A percentile compares a stretch with the other conserved stretches of the same genome.
Conservation (phyloP, 2,329 filamentous ascomycete species). For the Aspergillus niger region DNA sequence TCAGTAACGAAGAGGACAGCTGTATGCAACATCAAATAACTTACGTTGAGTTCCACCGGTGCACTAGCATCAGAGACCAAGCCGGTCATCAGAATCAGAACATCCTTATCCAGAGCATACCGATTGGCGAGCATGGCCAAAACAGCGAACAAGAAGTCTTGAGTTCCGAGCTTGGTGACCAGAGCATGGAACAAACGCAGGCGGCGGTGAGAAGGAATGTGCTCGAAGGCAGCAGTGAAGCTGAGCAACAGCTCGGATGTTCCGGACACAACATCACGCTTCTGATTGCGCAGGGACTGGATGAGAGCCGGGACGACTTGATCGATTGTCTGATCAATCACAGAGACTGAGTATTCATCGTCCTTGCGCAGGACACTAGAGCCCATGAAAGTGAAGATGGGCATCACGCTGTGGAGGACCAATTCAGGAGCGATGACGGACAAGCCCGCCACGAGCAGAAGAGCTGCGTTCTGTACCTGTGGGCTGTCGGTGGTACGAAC, state of each 20-base stretch:
- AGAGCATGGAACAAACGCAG: constrained; percentile 81
- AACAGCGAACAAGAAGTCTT: constrained; percentile 86
- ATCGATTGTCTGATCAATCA: constrained; percentile 90
- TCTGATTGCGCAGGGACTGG: constrained; percentile 74
- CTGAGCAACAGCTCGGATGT: constrained; percentile 89
- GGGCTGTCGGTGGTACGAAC: constrained; percentile 89
- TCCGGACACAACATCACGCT: constrained; percentile 75
- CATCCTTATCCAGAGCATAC: constrained; percentile 74
- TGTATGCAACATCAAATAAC: constrained; percentile 2
- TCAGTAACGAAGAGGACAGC: constrained; percentile 14
- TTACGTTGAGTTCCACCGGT: constrained; percentile 66
- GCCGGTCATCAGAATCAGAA: constrained; percentile 73
- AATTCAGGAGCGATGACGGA: constrained; percentile 86
- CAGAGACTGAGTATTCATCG: constrained; percentile 95
- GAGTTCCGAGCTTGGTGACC: constrained; percentile 78
- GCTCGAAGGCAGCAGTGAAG: constrained; percentile 94
- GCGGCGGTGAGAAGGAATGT: constrained; percentile 85
- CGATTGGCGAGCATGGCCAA: constrained; percentile 88
- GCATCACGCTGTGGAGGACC: constrained; percentile 96
- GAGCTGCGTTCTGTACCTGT: constrained; percentile 87
- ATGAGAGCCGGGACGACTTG: constrained; percentile 92
- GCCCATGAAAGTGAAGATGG: constrained; percentile 98
- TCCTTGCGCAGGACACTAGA: constrained; percentile 86
- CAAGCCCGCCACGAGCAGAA: constrained; percentile 83
- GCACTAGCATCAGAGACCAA: constrained; percentile 73